Base-by-base conservation (phyloP, 2,329 filamentous ascomycete genomes). In the Fusarium scirpi region DNA sequence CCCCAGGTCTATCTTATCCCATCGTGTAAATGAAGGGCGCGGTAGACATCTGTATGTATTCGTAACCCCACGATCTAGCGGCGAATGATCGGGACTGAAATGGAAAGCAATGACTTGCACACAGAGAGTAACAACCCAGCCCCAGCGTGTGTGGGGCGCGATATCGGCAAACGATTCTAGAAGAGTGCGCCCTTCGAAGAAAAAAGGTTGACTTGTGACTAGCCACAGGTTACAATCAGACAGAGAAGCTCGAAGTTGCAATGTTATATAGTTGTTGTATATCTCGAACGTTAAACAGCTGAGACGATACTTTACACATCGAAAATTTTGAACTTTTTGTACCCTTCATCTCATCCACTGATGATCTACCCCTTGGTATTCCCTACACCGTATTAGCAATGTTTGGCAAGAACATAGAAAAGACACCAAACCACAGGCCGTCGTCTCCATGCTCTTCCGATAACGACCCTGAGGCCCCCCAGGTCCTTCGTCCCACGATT, bases 401-500 rank as follows among this genome's bases (percentile, higher is more conserved):
- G 72, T 62, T 73, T 64, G 47, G 49, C 29, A 63, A 56, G 45
- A 72, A 73, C 56, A 65, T 64, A 62, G 67, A 74, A 44, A 73
- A 74, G 58, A 63, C 55, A 29, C 56, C 56, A 18, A 41, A 44
- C 27, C 53, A 46, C 32, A 58, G 46, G 51, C 48, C 51, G 16
- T 64, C 60, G 16, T 68, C 58, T 10, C 22, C 32, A 38, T 64
- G 27, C 22, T 40, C 58, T 18, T 58, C 40, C n/a, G 40, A 49
- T 30, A 52, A 45, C 34, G 40, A 48, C 12, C 22, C n/a, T 25
- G 43, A 58, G 27, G 45, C 65, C 10, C 56, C 51, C 24, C 48
- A 62, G 24, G 24, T 62, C 38, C 64, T 76, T 20, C 58, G 65
- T 41, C 52, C 64, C n/a, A 71, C 65, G 40, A 74, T 74, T 53